phyloP scores from a whole-genome alignment of 1,139 yeast species.

The Magnusiomyces paraingens region DNA sequence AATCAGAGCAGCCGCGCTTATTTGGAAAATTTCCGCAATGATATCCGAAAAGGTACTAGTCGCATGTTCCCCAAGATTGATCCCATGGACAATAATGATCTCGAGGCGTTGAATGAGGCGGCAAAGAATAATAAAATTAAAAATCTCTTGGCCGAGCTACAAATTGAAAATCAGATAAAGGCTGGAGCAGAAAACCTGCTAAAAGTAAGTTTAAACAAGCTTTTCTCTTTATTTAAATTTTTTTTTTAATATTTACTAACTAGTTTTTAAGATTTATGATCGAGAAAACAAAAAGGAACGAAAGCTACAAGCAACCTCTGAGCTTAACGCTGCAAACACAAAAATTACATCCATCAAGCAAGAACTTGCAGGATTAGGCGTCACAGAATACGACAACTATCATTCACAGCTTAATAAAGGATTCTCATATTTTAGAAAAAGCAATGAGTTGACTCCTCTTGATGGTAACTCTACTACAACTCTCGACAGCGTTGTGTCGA shows the following conservation, averaged over 20 bases:
- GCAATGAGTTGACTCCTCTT: constrained; percentile 2
- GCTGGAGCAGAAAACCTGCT: constrained; percentile 39
- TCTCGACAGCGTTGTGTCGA: constrained; percentile 8
- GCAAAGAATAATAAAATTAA: constrained; percentile 17
- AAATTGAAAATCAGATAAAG: constrained; percentile 36
- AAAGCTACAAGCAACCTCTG: constrained; percentile 32
- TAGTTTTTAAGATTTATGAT: not conserved
- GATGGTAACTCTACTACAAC: constrained; percentile 3
- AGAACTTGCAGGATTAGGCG: constrained; percentile 31
- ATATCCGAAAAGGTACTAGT: too few species aligned
- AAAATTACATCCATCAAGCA: constrained; percentile 30
- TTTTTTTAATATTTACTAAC: not conserved
- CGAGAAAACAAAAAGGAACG: constrained; percentile 25
- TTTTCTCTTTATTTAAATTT: constrained; percentile 1
- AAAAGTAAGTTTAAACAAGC: constrained; percentile 27
- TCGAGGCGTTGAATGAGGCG: not conserved
- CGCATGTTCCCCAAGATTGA: too few species aligned
- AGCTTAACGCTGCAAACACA: constrained; percentile 36
- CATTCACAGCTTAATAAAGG: not conserved
- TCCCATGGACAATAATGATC: too few species aligned
- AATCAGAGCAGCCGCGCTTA: too few species aligned
- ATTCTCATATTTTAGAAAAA: not conserved
- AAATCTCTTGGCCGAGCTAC: constrained; percentile 33
- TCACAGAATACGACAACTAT: constrained; percentile 1
- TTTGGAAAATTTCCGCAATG: too few species aligned